Conservation (phyloP, 176 grass and related monocot genomes). For the Zea luxurians region DNA sequence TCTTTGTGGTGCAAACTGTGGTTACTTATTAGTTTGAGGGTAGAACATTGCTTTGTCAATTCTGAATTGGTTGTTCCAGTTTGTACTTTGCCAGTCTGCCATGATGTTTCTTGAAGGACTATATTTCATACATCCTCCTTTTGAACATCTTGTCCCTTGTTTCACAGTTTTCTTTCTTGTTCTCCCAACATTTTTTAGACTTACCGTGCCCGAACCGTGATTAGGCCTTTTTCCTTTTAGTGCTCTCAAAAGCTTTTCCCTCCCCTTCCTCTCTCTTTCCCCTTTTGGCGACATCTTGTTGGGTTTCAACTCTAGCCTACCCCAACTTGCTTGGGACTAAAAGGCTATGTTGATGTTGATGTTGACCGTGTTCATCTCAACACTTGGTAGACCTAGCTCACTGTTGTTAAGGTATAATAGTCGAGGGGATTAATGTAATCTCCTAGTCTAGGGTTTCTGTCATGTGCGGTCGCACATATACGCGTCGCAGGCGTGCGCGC, state of each 20-base stretch:
- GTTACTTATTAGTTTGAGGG: conserved; percentile 6
- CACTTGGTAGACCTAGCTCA: not conserved
- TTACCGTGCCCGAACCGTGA: not conserved
- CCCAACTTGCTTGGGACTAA: too few species aligned
- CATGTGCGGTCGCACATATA: too few species aligned
- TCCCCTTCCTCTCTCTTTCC: too few species aligned
- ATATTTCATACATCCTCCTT: not conserved
- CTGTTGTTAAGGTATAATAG: not conserved
- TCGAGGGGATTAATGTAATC: not conserved
- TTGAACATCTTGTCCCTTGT: not conserved
- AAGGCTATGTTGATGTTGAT: too few species aligned
- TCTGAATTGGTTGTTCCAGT: conserved; percentile 6
- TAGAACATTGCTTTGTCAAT: conserved; percentile 22
- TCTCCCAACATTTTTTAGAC: not conserved
- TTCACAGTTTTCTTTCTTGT: conserved; percentile 5
- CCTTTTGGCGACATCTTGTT: too few species aligned
- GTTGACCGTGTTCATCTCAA: not conserved
- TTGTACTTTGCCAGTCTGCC: not conserved
- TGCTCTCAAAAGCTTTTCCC: too few species aligned
- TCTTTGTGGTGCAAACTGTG: not conserved
- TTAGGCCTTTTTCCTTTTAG: too few species aligned
- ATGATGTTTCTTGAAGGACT: not conserved
- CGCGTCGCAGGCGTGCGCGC: too few species aligned
- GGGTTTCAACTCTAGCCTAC: too few species aligned
- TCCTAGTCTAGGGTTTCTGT: not conserved